Base-by-base conservation (phyloP, 768 basidiomycete genomes). In the Xanthoconium purpureum region DNA sequence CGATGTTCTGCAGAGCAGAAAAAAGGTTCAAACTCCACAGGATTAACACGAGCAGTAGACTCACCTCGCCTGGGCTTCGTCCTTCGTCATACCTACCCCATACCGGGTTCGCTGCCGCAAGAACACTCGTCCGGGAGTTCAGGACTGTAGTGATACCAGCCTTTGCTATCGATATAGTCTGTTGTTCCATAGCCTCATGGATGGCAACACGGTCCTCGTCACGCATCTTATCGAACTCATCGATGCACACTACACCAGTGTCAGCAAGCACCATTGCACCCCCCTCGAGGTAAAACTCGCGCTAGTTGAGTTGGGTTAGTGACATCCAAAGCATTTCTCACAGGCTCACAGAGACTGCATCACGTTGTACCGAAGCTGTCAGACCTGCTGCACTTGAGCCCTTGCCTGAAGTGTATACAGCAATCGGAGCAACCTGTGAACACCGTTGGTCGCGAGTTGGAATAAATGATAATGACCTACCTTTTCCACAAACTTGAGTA, bases 201-300 rank as follows among this genome's bases (percentile, higher is more conserved):
- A 98, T 98, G 0, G 97, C 97, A 6, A 98, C 97, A 53, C 97
- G 86, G 71, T 99, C 97, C 73, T 98, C 96, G 63, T 99, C 97
- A 38, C 96, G 81, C 97, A 99, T 99, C 78, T 99, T 99, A 75
- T 99, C 97, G 65, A 99, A 99, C 71, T 99, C 97, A 65, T 99
- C 97, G 67, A 99, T 99, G 67, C 97, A 98, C 38, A 98, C 97
- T 14, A 99, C 95, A 30, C 97, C 97, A 13, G 91, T 91, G 69
- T 99, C 97, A 1, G 97, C 97, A 37, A 98, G 84, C 7, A 99
- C 97, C 97, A 99, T 98, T 2, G 97, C 97, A 24, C 97, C 97
- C 9, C 97, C 97, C 78, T 99, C 97, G 7, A 99, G 82, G 74
- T 97, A 98, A 73, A 99, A 98, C 71, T 99, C 97, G 44, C 97